Base-by-base conservation (phyloP, 306 rosid species). In the Sesbania bispinosa region DNA sequence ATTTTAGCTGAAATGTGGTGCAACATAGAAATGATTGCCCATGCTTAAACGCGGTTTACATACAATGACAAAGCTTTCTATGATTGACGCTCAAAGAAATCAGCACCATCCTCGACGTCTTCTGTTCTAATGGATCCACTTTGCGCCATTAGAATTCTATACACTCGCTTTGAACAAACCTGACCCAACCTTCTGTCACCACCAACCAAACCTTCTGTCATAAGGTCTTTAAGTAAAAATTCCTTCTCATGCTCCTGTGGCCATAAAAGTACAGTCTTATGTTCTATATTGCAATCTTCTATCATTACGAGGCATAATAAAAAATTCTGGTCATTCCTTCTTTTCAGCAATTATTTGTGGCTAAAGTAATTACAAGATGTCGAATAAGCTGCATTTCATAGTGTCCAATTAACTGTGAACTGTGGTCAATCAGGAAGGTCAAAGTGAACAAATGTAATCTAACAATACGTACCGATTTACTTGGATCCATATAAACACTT, bases 81-180 rank as follows among this genome's bases (percentile, higher is more conserved):
- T 59, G 54, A 75, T 23, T 58, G 75, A 53, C 73, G 71, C 66
- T 52, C 76, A 71, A 93, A 93, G 80, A 88, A 84, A 80, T 84
- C 96, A 41, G 97, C 98, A 77, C 97, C 96, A 67, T 90, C 84
- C 88, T 90, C 97, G 4, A 88, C 85, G 67, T 94, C 98, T 41
- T 90, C 96, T 19, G 97, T 89, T 83, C 71, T 86, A 69, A 80
- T 85, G 76, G 80, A 43, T 80, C 96, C 97, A 23, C 81, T 86
- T 69, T 85, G 87, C 3, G 94, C 96, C 94, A 84, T 87, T 10
- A 90, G 87, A 73, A 94, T 74, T 84, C 97, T 85, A 58, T 88
- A 90, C 73, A 90, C 93, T 70, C 97, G 85, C 87, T 83, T 94
- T 9, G 98, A 94, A 78, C 98, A 94, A 54, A 89, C 80, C 88